Evolutionary conservation across 352 stramenopile species (phyloP), one percentile per base, ranked within the genome.

Genomic region (Thraustotheca clavata): DNA sequence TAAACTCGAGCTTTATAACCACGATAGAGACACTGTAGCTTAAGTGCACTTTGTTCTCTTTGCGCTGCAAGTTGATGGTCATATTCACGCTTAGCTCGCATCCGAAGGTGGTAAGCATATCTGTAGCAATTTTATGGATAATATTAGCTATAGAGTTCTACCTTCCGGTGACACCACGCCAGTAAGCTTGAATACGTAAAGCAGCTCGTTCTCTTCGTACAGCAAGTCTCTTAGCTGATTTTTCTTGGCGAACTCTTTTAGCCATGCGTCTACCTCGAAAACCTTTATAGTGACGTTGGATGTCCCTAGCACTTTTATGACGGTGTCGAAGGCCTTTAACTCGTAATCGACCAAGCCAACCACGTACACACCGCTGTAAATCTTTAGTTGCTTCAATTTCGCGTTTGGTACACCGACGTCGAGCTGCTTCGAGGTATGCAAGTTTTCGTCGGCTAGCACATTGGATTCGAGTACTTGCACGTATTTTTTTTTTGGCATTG

Each of bases 21-120:
- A 12, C 83, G 86, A 49, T 80, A 88, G 18, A 76, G 36, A 0
- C 71, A 69, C 65, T 94, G 83, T 31, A 94, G 84, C 4, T 62
- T 69, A 20, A 89, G 67, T 0, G 77, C 80, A 31, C 71, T 75
- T 22, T 75, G 74, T 12, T 87, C 47, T 18, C 76, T 66, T 0
- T 47, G 70, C 49, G 84, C 75, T 3, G 62, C 69, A 5, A 78
- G 67, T 18, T 87, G 60, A 36, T 67, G 69, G 29, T 74, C 67
- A 0, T 61, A 65, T 14, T 89, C 76, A 1, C 40, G 60, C 2
- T 69, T 62, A 12, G 66, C 66, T n/a, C 62, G 35, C 16, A 71
- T 67, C 8, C 75, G 71, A 2, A 67, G 14, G n/a, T 76, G 33
- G 59, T 79, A 87, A 9, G 67, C 54, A 1, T 65, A 63, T 24